Base-by-base conservation (phyloP, 805 yeast genomes). In the Tetrapisispora namnaoensis region DNA sequence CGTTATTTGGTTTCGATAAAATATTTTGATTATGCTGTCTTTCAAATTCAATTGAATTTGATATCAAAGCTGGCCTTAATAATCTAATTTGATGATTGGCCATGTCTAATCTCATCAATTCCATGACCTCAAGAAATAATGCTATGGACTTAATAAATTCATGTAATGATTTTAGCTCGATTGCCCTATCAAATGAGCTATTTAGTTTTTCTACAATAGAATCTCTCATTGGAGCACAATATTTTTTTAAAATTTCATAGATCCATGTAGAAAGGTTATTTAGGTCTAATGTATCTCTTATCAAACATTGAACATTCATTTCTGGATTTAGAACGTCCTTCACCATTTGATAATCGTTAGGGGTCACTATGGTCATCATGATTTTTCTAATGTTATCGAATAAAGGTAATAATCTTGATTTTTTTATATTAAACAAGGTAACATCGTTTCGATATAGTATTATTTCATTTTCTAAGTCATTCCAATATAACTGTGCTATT, bases 191-290 rank as follows among this genome's bases (percentile, higher is more conserved):
- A 58, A 86, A 80, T 55, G 76, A 76, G 10, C 63, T 56, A 43
- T 78, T 77, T 90, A 90, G 86, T 57, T 82, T 86, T 56, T 80
- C 85, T 35, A 90, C 95, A 87, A 93, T 82, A 39, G 78, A 69
- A 65, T 87, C 96, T 62, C 97, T 77, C 95, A 88, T 87, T 53
- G 97, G 97, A 8, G 96, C 96, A 68, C 96, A 89, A 63, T 87
- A 95, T 47, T 82, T 79, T 67, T 88, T 87, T 67, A 91, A 82
- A 34, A 88, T 78, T 27, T 75, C 71, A 2, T 86, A 79, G 37
- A 90, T 73, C 90, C 95, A 86, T 47, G 73, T 72, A 2, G 90
- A 76, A 57, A 88, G 74, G 34, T 77, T 73, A 22, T 79, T 76
- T 68, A 86, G 86, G 63, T 83, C 86, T 55, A 86, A 77, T n/a